A percentile compares a stretch with the other conserved stretches of the same genome.
Evolutionary conservation across 345 rosid genomes (phyloP).

Genomic region (Salix viminalis): DNA sequence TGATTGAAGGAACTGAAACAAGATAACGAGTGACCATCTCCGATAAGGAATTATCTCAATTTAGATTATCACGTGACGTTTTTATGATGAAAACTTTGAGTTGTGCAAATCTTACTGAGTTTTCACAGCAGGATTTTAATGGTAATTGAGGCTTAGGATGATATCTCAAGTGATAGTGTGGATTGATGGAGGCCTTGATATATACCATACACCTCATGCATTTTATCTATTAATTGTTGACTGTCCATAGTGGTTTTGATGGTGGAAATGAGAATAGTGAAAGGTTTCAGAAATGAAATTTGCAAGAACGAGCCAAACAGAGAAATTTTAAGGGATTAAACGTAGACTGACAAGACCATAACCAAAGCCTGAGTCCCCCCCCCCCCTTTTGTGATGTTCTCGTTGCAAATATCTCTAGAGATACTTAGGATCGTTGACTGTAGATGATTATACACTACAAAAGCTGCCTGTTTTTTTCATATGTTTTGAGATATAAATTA

Average conservation of each 20-base stretch:
- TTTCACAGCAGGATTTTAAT: background rate
- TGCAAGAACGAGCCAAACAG: background rate
- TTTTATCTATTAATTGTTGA: background rate
- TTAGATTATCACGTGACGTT: background rate
- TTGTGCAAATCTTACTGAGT: background rate
- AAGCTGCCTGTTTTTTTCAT: background rate
- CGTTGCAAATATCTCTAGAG: background rate
- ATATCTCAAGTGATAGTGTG: background rate
- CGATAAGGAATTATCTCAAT: background rate
- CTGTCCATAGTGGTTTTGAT: background rate
- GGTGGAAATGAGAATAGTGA: background rate
- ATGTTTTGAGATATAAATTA: background rate
- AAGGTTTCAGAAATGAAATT: background rate
- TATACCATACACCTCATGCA: background rate
- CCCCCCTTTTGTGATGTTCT: background rate
- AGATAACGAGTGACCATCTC: background rate
- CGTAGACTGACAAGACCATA: background rate
- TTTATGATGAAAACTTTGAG: background rate
- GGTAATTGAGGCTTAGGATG: background rate
- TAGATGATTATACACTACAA: background rate
- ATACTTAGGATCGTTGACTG: background rate
- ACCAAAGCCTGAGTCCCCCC: background rate
- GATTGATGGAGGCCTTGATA: background rate
- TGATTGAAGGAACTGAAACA: background rate
- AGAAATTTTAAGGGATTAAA: background rate